Percentiles rank a stretch among this genome's conserved stretches.
Conservation (phyloP, 371 early-diverging fungal species). For the Mortierella sp. region DNA sequence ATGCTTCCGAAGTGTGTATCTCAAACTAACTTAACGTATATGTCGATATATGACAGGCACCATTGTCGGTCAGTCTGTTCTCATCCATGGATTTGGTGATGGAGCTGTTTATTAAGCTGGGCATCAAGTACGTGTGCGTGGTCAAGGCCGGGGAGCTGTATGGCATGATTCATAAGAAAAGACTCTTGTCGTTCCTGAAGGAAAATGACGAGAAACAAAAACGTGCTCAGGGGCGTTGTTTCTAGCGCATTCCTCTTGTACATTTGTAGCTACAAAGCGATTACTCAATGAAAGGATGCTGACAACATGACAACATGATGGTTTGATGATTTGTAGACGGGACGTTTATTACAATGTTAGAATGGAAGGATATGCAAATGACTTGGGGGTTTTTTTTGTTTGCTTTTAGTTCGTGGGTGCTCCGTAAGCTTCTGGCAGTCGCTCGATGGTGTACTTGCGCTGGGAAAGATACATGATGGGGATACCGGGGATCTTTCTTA, state of each 20-base stretch:
- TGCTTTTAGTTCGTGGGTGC: conserved; percentile 57
- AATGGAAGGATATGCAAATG: no score
- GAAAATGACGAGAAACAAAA: conserved; percentile 64
- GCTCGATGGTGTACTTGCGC: conserved; percentile 95
- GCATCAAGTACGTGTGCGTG: conserved; percentile 72
- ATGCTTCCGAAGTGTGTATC: no score
- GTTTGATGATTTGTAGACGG: no score
- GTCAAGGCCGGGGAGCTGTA: conserved; percentile 69
- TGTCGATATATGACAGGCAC: no score
- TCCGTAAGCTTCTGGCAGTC: conserved; percentile 86
- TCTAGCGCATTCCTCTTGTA: no score
- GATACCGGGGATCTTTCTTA: conserved; percentile 98
- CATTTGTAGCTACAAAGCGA: no score
- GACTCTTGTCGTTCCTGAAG: conserved; percentile 73
- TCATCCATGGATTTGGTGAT: conserved; percentile 89
- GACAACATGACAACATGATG: no score
- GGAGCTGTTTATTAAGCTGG: conserved; percentile 90
- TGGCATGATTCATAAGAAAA: conserved; percentile 84
- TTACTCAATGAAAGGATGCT: no score
- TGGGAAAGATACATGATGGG: conserved; percentile 99
- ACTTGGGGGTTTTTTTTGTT: no score
- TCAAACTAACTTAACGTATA: no score
- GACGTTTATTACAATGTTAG: no score
- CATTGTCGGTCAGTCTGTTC: conserved; percentile 76
- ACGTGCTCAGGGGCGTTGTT: conserved; percentile 15